Base-by-base conservation (phyloP, 2,329 filamentous ascomycete genomes). In the Sclerotinia trifoliorum region DNA sequence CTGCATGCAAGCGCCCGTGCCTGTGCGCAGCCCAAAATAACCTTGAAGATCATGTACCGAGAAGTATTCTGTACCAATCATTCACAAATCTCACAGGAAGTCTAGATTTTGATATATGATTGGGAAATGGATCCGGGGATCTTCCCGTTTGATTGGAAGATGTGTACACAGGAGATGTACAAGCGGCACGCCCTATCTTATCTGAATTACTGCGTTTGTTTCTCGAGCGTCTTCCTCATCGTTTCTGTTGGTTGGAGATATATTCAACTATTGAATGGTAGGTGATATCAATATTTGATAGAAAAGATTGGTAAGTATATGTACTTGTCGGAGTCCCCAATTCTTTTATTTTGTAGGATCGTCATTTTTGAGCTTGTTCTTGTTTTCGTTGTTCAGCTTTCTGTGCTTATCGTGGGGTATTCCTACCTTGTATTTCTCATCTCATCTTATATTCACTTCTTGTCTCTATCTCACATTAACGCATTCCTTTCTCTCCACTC, bases 1-100 rank as follows among this genome's bases (percentile, higher is more conserved):
- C 46, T 62, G 48, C 46, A 62, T 63, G 29, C 21, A 63, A 63
- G 60, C 60, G 60, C 60, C 32, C 46, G n/a, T 63, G 46, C 29
- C n/a, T 21, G n/a, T 52, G 32, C 48, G n/a, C 32, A 26, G 7
- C n/a, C 32, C 21, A 51, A 51, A 63, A 51, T 63, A 63, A 63
- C 29, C 46, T 24, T 51, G 29, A 35, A 39, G 11, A 51, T 39
- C 7, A 51, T 63, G 11, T 51, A 63, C 46, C 60, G 60, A 63
- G 21, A 29, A 26, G 7, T 19, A 39, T 51, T 39, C 21, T 42
- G 46, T 26, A 7, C 60, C 60, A 63, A 63, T 19, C 60, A 63
- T 51, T 63, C 5, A 26, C 15, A 19, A 51, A 21, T 63, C 29
- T 26, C 15, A 35, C 44, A 39, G 46, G 13, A 39, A 10, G n/a